These are phyloP conservation scores for Prunus mira DNA, from an alignment of 306 rosid genomes.

Conservation along the genomic window DNA sequence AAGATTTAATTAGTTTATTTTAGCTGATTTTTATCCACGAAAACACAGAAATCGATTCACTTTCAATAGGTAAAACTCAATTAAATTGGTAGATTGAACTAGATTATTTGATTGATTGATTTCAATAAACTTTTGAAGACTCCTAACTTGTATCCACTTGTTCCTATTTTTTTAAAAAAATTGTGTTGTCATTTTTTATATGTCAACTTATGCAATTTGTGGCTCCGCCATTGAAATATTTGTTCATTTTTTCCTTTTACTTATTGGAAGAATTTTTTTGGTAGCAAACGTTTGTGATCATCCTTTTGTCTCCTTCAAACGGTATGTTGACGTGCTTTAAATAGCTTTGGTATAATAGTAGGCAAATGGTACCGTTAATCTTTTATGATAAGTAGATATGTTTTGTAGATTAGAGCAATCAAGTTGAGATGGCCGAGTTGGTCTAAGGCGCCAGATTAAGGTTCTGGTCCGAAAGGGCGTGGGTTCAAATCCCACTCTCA, in stretches of 20 bases:
- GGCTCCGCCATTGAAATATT: no score
- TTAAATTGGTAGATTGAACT: background rate
- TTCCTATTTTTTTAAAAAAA: no score
- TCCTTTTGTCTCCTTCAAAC: background rate
- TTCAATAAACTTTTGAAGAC: background rate
- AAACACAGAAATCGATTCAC: no score
- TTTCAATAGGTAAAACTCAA: no score
- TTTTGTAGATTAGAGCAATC: fast-evolving
- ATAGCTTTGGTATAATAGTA: no score
- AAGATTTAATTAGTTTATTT: no score
- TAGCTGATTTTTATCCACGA: no score
- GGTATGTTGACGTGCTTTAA: background rate
- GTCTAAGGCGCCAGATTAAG: no score
- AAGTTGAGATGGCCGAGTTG: constrained; percentile 48
- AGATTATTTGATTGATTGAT: background rate
- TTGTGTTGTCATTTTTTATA: no score
- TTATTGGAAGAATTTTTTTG: background rate
- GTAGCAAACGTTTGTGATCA: background rate
- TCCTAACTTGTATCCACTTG: background rate
- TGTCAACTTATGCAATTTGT: no score
- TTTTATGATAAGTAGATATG: fast-evolving
- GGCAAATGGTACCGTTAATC: no score
- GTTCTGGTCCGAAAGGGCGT: constrained; percentile 81
- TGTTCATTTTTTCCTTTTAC: no score
- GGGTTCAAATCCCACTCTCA: constrained; percentile 78